A percentile compares a stretch with the other conserved stretches of the same genome.
phyloP scores from a whole-genome alignment of 148 eudicot species.

The Chenopodium album region DNA sequence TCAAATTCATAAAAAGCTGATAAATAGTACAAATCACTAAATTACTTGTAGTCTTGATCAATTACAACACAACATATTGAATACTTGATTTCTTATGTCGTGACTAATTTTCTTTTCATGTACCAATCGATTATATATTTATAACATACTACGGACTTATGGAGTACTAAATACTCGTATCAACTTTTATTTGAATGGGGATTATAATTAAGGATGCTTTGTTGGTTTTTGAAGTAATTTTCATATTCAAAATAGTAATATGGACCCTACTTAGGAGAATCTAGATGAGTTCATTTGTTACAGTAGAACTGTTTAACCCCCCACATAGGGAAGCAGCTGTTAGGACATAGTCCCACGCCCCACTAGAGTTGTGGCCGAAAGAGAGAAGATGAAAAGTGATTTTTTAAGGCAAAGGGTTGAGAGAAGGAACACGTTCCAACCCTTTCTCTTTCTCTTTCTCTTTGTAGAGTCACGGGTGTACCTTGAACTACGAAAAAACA shows the following conservation, averaged over 20 bases:
- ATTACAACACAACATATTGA: background rate
- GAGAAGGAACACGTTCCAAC: constrained; percentile 32
- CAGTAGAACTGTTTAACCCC: constrained; percentile 21
- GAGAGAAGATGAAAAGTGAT: constrained; percentile 25
- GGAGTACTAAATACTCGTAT: no score
- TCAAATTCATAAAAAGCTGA: no score
- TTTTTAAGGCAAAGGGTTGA: constrained; percentile 24
- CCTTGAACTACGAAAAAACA: constrained; percentile 30
- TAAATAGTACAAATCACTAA: no score
- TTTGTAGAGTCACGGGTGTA: constrained; percentile 46
- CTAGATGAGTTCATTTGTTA: constrained; percentile 22
- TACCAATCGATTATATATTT: no score
- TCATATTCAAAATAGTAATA: background rate
- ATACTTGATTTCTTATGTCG: background rate
- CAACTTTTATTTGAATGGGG: no score
- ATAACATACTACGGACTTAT: no score
- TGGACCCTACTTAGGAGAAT: constrained; percentile 25
- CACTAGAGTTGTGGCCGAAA: constrained; percentile 38
- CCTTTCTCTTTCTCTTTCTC: constrained; percentile 27
- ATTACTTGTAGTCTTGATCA: no score
- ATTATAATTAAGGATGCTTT: background rate
- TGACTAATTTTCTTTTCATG: background rate
- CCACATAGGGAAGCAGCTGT: constrained; percentile 36
- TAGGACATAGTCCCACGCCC: constrained; percentile 35
- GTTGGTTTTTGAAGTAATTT: background rate